phyloP scores from a whole-genome alignment of 2,329 filamentous ascomycete genomes.

The Calycina marina region DNA sequence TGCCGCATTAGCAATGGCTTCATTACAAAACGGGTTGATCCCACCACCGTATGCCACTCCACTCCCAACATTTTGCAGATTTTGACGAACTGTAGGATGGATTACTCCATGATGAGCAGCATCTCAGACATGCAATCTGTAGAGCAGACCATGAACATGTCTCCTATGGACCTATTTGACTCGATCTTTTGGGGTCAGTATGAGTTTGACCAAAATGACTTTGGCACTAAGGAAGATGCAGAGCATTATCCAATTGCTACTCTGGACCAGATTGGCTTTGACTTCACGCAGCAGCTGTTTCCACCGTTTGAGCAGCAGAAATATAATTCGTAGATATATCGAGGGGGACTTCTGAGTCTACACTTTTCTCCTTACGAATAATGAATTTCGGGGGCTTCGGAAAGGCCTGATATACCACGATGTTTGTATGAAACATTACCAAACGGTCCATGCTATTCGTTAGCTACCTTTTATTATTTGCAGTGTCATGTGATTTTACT shows the following conservation, averaged over 20 bases:
- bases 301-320: conserved; percentile 6
- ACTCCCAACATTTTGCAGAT: not conserved
- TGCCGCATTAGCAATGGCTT: conserved; percentile 49
- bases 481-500: too few relatives aligned
- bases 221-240: conserved; percentile 2
- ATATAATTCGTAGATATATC: too few relatives aligned
- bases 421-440: too few relatives aligned
- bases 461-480: too few relatives aligned
- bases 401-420: too few relatives aligned
- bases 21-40: conserved; percentile 42
- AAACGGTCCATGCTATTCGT: too few relatives aligned
- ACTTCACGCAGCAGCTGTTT: conserved; percentile 13
- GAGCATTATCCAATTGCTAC: conserved; percentile 11
- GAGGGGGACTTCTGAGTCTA: too few relatives aligned
- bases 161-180: conserved; percentile 53
- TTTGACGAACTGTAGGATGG: conserved; percentile 17
- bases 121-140: conserved; percentile 29
- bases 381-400: too few relatives aligned
- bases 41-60: conserved; percentile 19
- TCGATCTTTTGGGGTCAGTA: conserved; percentile 52
- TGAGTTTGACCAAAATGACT: not conserved
- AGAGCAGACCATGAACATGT: conserved; percentile 44
- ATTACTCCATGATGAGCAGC: conserved; percentile 24
- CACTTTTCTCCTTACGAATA: too few relatives aligned
- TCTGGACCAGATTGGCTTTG: conserved; percentile 11